Base-by-base conservation (phyloP, 768 basidiomycete species). In the Naganishia vishniacii region DNA sequence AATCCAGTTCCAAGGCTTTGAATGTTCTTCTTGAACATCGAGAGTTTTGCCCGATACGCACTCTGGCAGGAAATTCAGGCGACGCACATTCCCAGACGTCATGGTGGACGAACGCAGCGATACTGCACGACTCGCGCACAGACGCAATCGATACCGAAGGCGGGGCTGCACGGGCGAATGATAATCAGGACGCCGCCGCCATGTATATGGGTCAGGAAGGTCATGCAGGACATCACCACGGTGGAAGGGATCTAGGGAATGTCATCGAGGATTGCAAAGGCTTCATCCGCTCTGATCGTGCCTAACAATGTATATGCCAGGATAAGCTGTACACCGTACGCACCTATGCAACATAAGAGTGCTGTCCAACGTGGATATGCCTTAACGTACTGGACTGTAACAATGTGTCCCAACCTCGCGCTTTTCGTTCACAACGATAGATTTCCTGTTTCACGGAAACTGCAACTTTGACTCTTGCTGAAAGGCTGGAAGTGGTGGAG, bases 11-110 rank as follows among this genome's bases (percentile, higher is more conserved):
- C 3, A 56, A 56, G 53, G 15, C 53, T 18, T 26, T 56, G 53
- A 37, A 56, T 18, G 53, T 56, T 6, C 18, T 56, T 8, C 53
- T 34, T 23, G 37, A 56, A 25, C 53, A 56, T 20, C 32, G 53
- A 6, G 53, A 56, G 13, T 56, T 56, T 56, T 56, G 53, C 53
- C 53, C 53, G 16, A 56, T 56, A 40, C 53, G 53, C 16, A 56
- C 53, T 20, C 15, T 56, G 32, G 53, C 37, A 15, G 53, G 42
- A 6, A 44, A 5, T 9, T 6, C 37, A 13, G 37, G 53, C 37
- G 37, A 16, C 3, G 9, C 8, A 40, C 11, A 41, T n/a, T 3
- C 1, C 1, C 20, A 25, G 20, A 20, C 28, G 11, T 13, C 53
- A 23, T 56, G 53, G 53, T 56, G 53, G 53, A 37, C 34, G 2